phyloP scores from a whole-genome alignment of 768 basidiomycete genomes.

The Thelephora aurantiotincta region DNA sequence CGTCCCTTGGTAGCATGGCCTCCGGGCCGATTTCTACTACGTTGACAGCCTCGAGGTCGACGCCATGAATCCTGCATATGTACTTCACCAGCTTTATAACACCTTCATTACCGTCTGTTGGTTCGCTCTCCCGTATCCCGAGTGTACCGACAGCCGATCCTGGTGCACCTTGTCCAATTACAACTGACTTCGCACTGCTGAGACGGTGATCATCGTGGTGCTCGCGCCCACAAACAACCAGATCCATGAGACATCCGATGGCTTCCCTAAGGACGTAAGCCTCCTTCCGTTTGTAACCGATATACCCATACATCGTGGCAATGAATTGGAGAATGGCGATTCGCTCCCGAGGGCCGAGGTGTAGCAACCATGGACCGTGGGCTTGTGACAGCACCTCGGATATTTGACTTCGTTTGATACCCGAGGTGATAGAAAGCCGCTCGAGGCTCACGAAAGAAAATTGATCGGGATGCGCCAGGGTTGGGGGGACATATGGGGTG shows the following conservation, averaged over 20 bases:
- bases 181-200: background rate
- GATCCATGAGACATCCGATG: constrained; percentile 70
- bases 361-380: constrained; percentile 80
- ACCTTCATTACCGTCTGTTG: constrained; percentile 67
- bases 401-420: constrained; percentile 56
- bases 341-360: constrained; percentile 65
- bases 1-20: background rate
- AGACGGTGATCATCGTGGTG: constrained; percentile 33
- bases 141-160: constrained; percentile 36
- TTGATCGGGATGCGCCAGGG: constrained; percentile 29
- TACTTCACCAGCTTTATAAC: constrained; percentile 62
- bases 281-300: constrained; percentile 84
- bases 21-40: constrained; percentile 18
- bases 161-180: constrained; percentile 24
- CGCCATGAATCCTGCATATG: constrained; percentile 67
- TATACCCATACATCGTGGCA: constrained; percentile 60
- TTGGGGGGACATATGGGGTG: constrained; percentile 44
- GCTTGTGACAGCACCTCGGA: constrained; percentile 50
- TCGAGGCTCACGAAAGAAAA: constrained; percentile 38
- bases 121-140: constrained; percentile 61
- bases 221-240: constrained; percentile 74
- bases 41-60: constrained; percentile 63
- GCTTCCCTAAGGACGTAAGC: constrained; percentile 77
- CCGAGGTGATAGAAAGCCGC: constrained; percentile 52
- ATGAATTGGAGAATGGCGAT: constrained; percentile 55